phyloP scores from a whole-genome alignment of 2,329 filamentous ascomycete species.

The Blumeria graminis region DNA sequence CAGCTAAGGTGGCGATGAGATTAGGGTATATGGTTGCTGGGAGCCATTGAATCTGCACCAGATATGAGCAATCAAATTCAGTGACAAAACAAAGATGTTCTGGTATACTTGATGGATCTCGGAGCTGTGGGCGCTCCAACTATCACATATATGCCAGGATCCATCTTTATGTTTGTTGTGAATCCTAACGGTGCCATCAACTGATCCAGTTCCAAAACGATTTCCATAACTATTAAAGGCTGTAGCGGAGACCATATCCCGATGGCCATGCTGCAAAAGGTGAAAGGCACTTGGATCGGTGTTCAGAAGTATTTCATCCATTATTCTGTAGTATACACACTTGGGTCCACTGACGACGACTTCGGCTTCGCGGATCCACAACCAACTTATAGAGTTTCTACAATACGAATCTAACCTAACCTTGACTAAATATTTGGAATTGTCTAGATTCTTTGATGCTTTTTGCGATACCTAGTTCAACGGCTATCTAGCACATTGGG shows the following conservation, averaged over 20 bases:
- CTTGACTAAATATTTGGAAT: too few relatives aligned
- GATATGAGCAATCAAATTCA: background rate
- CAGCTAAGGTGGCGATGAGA: constrained; percentile 65
- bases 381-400: too few relatives aligned
- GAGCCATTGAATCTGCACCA: constrained; percentile 63
- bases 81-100: background rate
- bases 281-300: constrained; percentile 6
- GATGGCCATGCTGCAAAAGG: constrained; percentile 49
- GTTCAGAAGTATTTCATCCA: too few relatives aligned
- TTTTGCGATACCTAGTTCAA: too few relatives aligned
- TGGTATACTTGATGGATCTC: constrained; percentile 60
- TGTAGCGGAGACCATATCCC: constrained; percentile 27
- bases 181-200: constrained; percentile 79
- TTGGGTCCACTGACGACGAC: too few relatives aligned
- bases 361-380: too few relatives aligned
- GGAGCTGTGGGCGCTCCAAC: constrained; percentile 72
- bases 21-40: constrained; percentile 70
- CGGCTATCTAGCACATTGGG: too few relatives aligned
- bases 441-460: too few relatives aligned
- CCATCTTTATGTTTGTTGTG: constrained; percentile 65
- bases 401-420: too few relatives aligned
- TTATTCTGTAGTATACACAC: too few relatives aligned
- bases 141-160: constrained; percentile 60
- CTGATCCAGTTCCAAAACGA: constrained; percentile 72
- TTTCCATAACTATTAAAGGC: constrained; percentile 86